phyloP scores from a whole-genome alignment of 306 rosid species.

The Oxytropis ochrocephala region DNA sequence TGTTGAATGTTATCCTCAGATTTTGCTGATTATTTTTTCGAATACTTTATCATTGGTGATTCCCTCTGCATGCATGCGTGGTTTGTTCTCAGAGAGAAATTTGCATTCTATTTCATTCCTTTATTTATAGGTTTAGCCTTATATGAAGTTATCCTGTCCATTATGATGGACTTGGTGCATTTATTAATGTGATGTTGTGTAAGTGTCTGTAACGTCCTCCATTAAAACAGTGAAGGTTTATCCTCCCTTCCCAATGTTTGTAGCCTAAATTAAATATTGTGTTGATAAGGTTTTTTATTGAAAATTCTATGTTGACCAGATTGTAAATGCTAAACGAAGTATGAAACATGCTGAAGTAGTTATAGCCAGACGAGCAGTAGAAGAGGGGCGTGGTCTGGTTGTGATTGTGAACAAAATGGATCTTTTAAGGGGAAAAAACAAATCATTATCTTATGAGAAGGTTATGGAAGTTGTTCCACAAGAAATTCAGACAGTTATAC shows the following conservation, averaged over 20 bases:
- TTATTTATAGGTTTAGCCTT: not conserved
- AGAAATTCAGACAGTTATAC: slow-evolving; percentile 83
- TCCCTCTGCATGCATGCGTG: not conserved
- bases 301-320: slow-evolving; percentile 35
- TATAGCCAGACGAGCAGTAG: slow-evolving; percentile 89
- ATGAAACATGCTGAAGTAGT: slow-evolving; percentile 91
- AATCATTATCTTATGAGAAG: slow-evolving; percentile 42
- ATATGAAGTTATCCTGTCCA: not conserved
- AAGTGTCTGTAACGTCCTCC: not conserved
- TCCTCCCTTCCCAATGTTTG: not conserved
- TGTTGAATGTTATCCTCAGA: not conserved
- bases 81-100: not conserved
- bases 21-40: not conserved
- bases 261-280: not conserved
- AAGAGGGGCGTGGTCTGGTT: slow-evolving; percentile 96
- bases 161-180: slow-evolving; percentile 17
- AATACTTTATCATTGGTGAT: slow-evolving; percentile 1
- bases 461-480: slow-evolving; percentile 74
- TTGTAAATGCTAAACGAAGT: slow-evolving; percentile 67
- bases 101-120: not conserved
- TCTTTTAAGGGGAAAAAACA: slow-evolving; percentile 57
- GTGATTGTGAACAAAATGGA: slow-evolving; percentile 98
- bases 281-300: slow-evolving; percentile 15
- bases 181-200: not conserved
- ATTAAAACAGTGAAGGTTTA: not conserved